Conservation (phyloP, 2,329 filamentous ascomycete genomes). For the Colletotrichum lentis region DNA sequence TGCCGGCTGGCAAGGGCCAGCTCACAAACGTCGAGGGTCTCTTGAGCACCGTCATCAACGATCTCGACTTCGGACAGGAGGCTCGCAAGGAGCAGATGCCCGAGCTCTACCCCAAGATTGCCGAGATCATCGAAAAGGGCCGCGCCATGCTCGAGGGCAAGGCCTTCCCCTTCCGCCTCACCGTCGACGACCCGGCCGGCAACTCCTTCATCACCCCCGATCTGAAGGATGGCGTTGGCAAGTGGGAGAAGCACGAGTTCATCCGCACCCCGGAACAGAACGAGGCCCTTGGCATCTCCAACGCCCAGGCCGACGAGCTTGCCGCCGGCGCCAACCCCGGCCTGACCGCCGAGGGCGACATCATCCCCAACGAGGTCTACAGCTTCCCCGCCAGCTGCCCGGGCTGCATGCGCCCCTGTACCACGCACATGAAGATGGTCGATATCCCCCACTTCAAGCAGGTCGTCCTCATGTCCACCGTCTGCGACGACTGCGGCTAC, state of each 20-base stretch:
- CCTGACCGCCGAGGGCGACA: slow-evolving; percentile 71
- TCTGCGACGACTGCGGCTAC: slow-evolving; percentile 92
- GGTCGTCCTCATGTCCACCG: slow-evolving; percentile 93
- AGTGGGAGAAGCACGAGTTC: slow-evolving; percentile 89
- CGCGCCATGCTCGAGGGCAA: slow-evolving; percentile 80
- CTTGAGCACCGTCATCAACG: slow-evolving; percentile 77
- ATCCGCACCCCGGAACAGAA: slow-evolving; percentile 86
- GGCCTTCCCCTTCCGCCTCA: slow-evolving; percentile 86
- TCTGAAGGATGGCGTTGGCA: slow-evolving; percentile 79
- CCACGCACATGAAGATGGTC: slow-evolving; percentile 98
- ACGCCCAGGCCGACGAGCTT: slow-evolving; percentile 64
- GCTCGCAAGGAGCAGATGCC: slow-evolving; percentile 79
- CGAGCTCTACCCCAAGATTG: slow-evolving; percentile 80
- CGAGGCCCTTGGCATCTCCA: slow-evolving; percentile 78
- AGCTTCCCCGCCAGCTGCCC: slow-evolving; percentile 91
- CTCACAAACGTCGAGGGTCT: slow-evolving; percentile 94
- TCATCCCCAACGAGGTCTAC: slow-evolving; percentile 92
- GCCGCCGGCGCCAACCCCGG: slow-evolving; percentile 58
- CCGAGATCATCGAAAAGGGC: slow-evolving; percentile 76
- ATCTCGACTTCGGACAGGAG: slow-evolving; percentile 84
- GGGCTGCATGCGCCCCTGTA: slow-evolving; percentile 84
- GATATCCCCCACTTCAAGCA: slow-evolving; percentile 98
- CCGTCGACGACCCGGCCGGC: slow-evolving; percentile 88
- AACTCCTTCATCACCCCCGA: slow-evolving; percentile 97
- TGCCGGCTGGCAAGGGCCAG: slow-evolving; percentile 88